Evolutionary conservation across 2,329 filamentous ascomycete genomes (phyloP), one percentile per base, ranked within the genome.

Genomic region (Colletotrichum trifolii): DNA sequence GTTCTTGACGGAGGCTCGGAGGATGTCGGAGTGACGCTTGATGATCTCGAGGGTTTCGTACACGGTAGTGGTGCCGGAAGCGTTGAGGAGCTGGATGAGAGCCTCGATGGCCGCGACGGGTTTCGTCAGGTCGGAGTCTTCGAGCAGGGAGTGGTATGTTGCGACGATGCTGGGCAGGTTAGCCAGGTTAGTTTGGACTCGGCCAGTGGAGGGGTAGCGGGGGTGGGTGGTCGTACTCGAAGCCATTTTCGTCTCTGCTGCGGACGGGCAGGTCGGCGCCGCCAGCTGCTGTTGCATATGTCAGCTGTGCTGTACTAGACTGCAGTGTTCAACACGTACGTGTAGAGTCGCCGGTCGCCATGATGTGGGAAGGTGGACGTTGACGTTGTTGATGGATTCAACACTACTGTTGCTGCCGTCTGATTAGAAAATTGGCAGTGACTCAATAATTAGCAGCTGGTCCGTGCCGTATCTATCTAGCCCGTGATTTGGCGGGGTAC

Each of bases 21-120:
- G 87, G 72, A 89, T 87, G 56, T 87, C 84, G 54, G 93, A 95
- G 75, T 96, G 90, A 50, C 85, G 87, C 73, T 90, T 89, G 68
- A 98, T 87, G 49, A 94, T 88, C 71, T 95, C 91, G 75, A 98
- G 91, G 40, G 95, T 97, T 82, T 99, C 96, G 80, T 91, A 95
- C 72, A 97, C 93, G 63, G 96, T 99, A 25, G 90, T 91, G 7
- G 93, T 90, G 67, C 90, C 89, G 49, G 90, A 91, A 69, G 91
- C 86, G 73, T 91, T 90, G 65, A 98, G 91, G 66, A 96, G 90
- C 74, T 91, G 88, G 70, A 98, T 96, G 65, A 99, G 86, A 35
- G 94, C 90, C 80, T 97, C 93, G 75, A 97, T 97, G 64, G 94
- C 94, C 17, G 96, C 96, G 60, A 99, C 92, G 68, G 96, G 94